Percentiles rank a stretch among this genome's conserved stretches.
Conservation (phyloP, 2,329 filamentous ascomycete species). For the Calonectria ilicicola region DNA sequence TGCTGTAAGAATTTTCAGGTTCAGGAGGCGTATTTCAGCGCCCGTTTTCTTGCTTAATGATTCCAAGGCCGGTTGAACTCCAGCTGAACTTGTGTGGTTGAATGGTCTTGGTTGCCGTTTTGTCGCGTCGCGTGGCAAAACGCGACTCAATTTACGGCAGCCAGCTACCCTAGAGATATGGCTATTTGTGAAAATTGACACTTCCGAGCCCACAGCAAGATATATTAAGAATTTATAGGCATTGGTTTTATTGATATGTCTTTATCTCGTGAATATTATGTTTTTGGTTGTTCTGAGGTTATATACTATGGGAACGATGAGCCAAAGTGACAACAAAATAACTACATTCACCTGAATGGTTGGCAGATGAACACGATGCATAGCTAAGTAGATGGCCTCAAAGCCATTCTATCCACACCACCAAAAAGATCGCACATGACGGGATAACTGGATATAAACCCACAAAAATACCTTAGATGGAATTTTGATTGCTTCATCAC, state of each 20-base stretch:
- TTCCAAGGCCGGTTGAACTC: not conserved
- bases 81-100: not conserved
- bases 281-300: no score
- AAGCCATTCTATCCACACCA: no score
- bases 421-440: not conserved
- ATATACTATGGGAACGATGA: no score
- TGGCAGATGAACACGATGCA: no score
- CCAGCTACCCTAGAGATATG: not conserved
- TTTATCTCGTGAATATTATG: no score
- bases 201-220: not conserved
- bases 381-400: no score
- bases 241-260: not conserved
- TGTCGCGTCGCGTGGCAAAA: not conserved
- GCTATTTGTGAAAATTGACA: not conserved
- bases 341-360: no score
- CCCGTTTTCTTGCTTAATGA: no score
- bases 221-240: no score
- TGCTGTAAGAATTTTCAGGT: not conserved
- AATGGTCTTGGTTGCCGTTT: not conserved
- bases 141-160: not conserved
- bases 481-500: not conserved
- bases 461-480: no score
- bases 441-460: not conserved
- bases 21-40: not conserved
- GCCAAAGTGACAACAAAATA: no score